A percentile compares a stretch with the other conserved stretches of the same genome.
phyloP scores from a whole-genome alignment of 192 early-diverging fungal genomes.

The Coemansia sp. region DNA sequence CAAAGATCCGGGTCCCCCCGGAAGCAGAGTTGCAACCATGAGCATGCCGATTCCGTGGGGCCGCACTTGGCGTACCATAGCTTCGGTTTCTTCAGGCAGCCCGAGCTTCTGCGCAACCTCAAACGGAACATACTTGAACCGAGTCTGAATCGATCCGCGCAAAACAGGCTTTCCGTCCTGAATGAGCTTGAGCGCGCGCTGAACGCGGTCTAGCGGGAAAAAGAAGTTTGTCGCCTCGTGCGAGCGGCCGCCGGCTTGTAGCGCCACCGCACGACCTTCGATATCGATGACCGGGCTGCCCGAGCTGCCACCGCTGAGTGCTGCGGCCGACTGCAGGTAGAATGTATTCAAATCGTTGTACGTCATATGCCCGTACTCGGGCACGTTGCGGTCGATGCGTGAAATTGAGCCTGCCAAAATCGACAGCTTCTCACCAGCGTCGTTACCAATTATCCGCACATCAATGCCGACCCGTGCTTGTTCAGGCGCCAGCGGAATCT shows the following conservation, averaged over 20 bases:
- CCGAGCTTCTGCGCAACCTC: slow-evolving; percentile 73
- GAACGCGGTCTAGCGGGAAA: slow-evolving; percentile 73
- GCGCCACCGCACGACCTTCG: slow-evolving; percentile 70
- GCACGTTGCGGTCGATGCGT: slow-evolving; percentile 70
- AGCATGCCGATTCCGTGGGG: slow-evolving; percentile 74
- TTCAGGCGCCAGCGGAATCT: slow-evolving; percentile 69
- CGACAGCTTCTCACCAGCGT: slow-evolving; percentile 78
- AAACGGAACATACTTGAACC: slow-evolving; percentile 69
- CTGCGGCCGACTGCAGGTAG: slow-evolving; percentile 74
- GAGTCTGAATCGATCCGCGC: slow-evolving; percentile 76
- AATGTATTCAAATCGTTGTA: slow-evolving; percentile 85
- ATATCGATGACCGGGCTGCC: slow-evolving; percentile 79
- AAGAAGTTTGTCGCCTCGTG: slow-evolving; percentile 73
- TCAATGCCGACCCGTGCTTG: slow-evolving; percentile 72
- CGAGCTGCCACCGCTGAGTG: slow-evolving; percentile 73
- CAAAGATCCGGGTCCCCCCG: slow-evolving; percentile 66
- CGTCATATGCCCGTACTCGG: slow-evolving; percentile 65
- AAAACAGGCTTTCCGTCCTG: slow-evolving; percentile 59
- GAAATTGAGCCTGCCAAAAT: slow-evolving; percentile 75
- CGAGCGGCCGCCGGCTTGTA: slow-evolving; percentile 71
- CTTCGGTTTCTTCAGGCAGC: slow-evolving; percentile 64
- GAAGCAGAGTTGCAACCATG: slow-evolving; percentile 60
- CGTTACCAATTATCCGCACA: slow-evolving; percentile 76
- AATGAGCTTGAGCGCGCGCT: slow-evolving; percentile 62
- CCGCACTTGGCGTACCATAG: slow-evolving; percentile 59